Evolutionary conservation across 352 stramenopile species (phyloP), one percentile per base, ranked within the genome.

Genomic region (Phytophthora fragariae): DNA sequence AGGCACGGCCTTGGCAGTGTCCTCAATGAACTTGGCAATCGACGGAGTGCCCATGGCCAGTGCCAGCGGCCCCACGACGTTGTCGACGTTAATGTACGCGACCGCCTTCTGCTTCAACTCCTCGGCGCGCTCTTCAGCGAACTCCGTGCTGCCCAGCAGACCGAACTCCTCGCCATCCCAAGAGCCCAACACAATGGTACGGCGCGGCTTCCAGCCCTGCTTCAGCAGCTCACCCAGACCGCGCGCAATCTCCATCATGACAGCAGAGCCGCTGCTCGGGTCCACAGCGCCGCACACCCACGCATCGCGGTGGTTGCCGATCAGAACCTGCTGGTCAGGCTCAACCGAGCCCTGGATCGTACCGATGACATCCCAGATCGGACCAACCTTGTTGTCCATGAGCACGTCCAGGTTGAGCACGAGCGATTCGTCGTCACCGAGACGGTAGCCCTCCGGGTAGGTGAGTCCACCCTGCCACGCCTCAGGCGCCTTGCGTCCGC

Each of bases 81-180:
- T 77, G 63, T 96, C 89, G 4, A 92, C 84, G 62, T 96, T 96
- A n/a, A 96, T 79, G 73, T 95, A 96, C 5, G 84, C 82, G 0
- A 86, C 73, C 2, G 83, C 81, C 15, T 91, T 68, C 65, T 84
- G 59, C 9, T 90, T 72, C 11, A 90, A 53, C 24, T 80, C 63
- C 54, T 76, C 72, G 0, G 72, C 72, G 37, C 65, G 57, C n/a
- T 86, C 73, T 66, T 96, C 88, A 5, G 80, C 86, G 63, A 81
- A 96, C 41, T 86, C 89, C 0, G 89, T 96, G 27, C 80, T 92
- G 6, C 89, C 89, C 10, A 96, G 59, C 31, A 96, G 67, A 27
- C 82, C 84, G 59, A 90, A 90, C 73, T 95, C 89, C 63, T 96
- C 89, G 29, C 86, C 88, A 55, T 83, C 88, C 89, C 89, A 96